Base-by-base conservation (phyloP, 129 eudicot species). In the Saussurea involucrata region DNA sequence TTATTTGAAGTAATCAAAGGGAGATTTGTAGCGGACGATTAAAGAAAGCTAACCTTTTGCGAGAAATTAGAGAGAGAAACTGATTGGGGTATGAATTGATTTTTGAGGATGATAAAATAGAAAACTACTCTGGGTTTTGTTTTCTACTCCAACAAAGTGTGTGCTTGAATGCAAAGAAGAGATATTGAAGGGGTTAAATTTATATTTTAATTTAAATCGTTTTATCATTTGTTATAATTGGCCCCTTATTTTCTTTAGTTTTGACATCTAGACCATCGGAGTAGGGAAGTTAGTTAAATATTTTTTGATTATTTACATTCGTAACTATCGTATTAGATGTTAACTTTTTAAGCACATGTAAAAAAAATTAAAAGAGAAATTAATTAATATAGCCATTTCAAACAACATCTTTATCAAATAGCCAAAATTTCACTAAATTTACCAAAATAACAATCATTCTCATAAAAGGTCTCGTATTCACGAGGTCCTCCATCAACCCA, bases 21-120 rank as follows among this genome's bases (percentile, higher is more conserved):
- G 12, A 8, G 8, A 8, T 0, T 57, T 6, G 25, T 34, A 29
- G 49, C 32, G 31, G 66, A 44, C 29, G 28, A 65, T 46, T 31
- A 21, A 72, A 71, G 28, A n/a, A 42, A 49, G 53, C 69, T 32
- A 61, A 85, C 88, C 86, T 78, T 69, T 69, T 61, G 32, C 5
- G 22, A 71, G 55, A 55, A 36, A 67, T 65, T 44, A 42, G 63
- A 72, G 78, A 58, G 68, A 67, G 58, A 67, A 71, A 73, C 57
- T 28, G 73, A 21, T 27, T 69, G 61, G 61, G 72, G 5, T 58
- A 63, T 68, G 85, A 73, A 76, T 69, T 61, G 63, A 37, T 69
- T 33, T 69, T 57, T 57, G 76, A 37, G 42, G 70, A 78, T 55
- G 69, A 72, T 3, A 36, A 40, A 70, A 8, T 9, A 9, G 27